These are phyloP conservation scores for Teunomyces pallodes DNA, from an alignment of 805 yeast genomes.

Conservation along the genomic window DNA sequence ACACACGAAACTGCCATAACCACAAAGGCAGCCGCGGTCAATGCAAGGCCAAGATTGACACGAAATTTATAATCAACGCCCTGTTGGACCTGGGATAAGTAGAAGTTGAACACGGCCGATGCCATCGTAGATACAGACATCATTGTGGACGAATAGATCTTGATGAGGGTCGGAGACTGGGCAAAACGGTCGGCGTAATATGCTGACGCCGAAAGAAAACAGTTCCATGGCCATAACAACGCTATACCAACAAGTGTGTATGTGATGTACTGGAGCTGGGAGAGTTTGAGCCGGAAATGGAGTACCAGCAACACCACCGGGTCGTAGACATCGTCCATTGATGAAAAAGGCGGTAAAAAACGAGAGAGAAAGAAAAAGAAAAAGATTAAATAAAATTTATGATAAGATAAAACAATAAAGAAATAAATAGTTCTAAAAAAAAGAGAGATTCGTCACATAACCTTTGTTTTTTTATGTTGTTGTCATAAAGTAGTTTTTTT, in stretches of 20 bases:
- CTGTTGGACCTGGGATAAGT: slow-evolving; percentile 63
- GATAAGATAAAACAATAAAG: not conserved
- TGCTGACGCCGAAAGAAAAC: slow-evolving; percentile 80
- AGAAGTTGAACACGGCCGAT: slow-evolving; percentile 56
- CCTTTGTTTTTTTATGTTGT: too few species aligned
- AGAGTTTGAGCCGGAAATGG: slow-evolving; percentile 15
- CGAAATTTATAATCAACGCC: slow-evolving; percentile 58
- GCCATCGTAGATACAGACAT: slow-evolving; percentile 81
- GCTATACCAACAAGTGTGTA: slow-evolving; percentile 74
- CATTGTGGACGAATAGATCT: slow-evolving; percentile 74
- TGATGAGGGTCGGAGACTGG: slow-evolving; percentile 48
- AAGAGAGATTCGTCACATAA: too few species aligned
- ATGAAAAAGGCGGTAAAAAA: not conserved
- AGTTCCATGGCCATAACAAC: slow-evolving; percentile 95
- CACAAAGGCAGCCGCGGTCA: slow-evolving; percentile 58
- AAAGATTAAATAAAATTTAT: not conserved
- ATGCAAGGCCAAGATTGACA: slow-evolving; percentile 55
- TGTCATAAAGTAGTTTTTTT: too few species aligned
- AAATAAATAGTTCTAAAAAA: too few species aligned
- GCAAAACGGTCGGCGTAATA: slow-evolving; percentile 67
- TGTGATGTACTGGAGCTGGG: slow-evolving; percentile 49
- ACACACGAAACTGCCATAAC: slow-evolving; percentile 54
- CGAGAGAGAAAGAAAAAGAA: not conserved
- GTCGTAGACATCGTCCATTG: slow-evolving; percentile 12
- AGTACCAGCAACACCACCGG: slow-evolving; percentile 17